Evolutionary conservation across 228 moss, liverwort and hornwort species (phyloP).

Genomic region (Sphagnum magellanicum): DNA sequence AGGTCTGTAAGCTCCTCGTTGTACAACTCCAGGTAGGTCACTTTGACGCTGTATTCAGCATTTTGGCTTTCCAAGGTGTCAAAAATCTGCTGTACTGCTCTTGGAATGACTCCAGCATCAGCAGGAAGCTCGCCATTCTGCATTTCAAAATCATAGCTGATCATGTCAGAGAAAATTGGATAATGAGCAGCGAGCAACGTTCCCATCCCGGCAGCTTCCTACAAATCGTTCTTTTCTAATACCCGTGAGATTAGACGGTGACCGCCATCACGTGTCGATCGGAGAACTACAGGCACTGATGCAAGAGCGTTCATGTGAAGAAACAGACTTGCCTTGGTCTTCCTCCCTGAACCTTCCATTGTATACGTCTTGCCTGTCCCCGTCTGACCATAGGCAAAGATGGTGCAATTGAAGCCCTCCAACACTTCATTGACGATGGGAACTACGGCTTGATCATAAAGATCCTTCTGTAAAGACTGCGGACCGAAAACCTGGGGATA

Average conservation of each 20-base stretch:
- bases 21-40: conserved; percentile 90
- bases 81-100: conserved; percentile 92
- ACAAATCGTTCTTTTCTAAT: no score
- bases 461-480: conserved; percentile 72
- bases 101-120: conserved; percentile 90
- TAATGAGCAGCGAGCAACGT: no score
- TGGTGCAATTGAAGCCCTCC: conserved; percentile 97
- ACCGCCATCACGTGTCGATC: neutral
- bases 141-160: neutral
- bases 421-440: conserved; percentile 94
- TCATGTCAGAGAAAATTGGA: no score
- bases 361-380: conserved; percentile 98
- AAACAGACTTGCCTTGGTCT: conserved; percentile 53
- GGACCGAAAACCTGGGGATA: conserved; percentile 75
- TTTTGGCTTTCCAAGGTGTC: conserved; percentile 90
- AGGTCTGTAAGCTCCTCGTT: conserved; percentile 96
- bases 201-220: no score
- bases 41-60: conserved; percentile 93
- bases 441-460: conserved; percentile 81
- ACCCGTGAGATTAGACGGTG: no score
- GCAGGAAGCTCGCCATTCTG: conserved; percentile 77
- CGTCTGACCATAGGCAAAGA: conserved; percentile 97
- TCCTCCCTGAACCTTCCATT: conserved; percentile 91
- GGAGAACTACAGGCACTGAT: neutral
- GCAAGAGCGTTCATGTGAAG: neutral